phyloP scores from a whole-genome alignment of 2,329 filamentous ascomycete species.

The Cordyceps cateniannulata region DNA sequence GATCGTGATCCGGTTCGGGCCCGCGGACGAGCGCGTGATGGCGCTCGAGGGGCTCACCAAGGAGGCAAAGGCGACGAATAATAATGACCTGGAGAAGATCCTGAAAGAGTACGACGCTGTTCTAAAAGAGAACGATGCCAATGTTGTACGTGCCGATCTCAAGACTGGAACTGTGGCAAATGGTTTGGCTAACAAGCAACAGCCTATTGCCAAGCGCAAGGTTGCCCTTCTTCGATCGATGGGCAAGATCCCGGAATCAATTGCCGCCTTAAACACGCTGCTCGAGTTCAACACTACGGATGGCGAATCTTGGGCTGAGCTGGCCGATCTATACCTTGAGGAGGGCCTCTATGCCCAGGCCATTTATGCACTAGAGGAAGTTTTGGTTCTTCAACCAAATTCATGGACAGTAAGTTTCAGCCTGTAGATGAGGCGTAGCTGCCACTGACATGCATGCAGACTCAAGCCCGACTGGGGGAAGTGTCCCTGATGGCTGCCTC shows the following conservation, averaged over 20 bases:
- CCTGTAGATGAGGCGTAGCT: background rate
- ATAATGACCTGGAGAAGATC: conserved; percentile 59
- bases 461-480: conserved; percentile 84
- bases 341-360: conserved; percentile 77
- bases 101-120: conserved; percentile 73
- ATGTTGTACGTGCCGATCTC: conserved; percentile 23
- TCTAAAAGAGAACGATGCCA: conserved; percentile 69
- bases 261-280: conserved; percentile 64
- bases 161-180: background rate
- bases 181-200: background rate
- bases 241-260: conserved; percentile 64
- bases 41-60: conserved; percentile 76
- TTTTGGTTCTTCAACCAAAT: conserved; percentile 78
- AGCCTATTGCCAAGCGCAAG: conserved; percentile 81
- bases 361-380: conserved; percentile 84
- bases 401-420: conserved; percentile 79
- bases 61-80: conserved; percentile 69
- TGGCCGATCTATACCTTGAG: conserved; percentile 77
- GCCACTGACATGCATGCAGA: conserved; percentile 38
- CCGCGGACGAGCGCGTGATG: conserved; percentile 78
- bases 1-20: conserved; percentile 74
- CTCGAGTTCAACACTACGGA: conserved; percentile 84
- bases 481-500: conserved; percentile 65
- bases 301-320: conserved; percentile 86
- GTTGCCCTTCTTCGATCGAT: conserved; percentile 73